A percentile compares a stretch with the other conserved stretches of the same genome.
phyloP scores from a whole-genome alignment of 768 basidiomycete species.

The Tylopilus intermedius region DNA sequence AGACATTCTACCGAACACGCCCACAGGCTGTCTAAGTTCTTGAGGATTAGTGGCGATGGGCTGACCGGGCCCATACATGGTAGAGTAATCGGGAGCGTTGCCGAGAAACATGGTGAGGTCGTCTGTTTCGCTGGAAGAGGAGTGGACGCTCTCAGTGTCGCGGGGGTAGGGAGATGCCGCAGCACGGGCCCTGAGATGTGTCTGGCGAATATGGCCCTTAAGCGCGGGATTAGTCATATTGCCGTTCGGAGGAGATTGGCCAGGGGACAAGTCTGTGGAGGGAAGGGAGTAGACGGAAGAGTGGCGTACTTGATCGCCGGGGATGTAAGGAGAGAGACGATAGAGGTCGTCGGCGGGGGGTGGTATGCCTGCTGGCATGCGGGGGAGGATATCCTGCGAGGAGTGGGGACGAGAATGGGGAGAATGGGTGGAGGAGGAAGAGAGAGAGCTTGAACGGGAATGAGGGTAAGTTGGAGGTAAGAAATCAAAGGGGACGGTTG shows the following conservation, averaged over 20 bases:
- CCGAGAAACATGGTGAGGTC: slow-evolving; percentile 76
- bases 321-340: slow-evolving; percentile 52
- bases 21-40: slow-evolving; percentile 57
- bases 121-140: slow-evolving; percentile 85
- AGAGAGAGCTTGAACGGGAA: slow-evolving; percentile 75
- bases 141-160: slow-evolving; percentile 81
- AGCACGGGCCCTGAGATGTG: slow-evolving; percentile 74
- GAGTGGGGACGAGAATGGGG: slow-evolving; percentile 75
- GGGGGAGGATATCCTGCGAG: slow-evolving; percentile 58
- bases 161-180: slow-evolving; percentile 83
- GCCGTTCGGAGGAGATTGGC: slow-evolving; percentile 70
- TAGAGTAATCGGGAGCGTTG: slow-evolving; percentile 56
- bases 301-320: slow-evolving; percentile 41
- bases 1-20: slow-evolving; percentile 72
- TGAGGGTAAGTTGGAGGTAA: slow-evolving; percentile 57
- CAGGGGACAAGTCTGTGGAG: slow-evolving; percentile 40
- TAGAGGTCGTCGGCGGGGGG: slow-evolving; percentile 61
- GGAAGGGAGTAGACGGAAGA: slow-evolving; percentile 41
- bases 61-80: slow-evolving; percentile 51
- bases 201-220: slow-evolving; percentile 71
- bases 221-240: slow-evolving; percentile 70
- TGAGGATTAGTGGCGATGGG: slow-evolving; percentile 38
- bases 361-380: slow-evolving; percentile 48
- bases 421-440: slow-evolving; percentile 61
- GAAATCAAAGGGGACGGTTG: slow-evolving; percentile 67